A percentile compares a stretch with the other conserved stretches of the same genome.
These are phyloP conservation scores for Euptelea pleiosperma DNA, from an alignment of 164 flowering plant species.

Conservation along the genomic window DNA sequence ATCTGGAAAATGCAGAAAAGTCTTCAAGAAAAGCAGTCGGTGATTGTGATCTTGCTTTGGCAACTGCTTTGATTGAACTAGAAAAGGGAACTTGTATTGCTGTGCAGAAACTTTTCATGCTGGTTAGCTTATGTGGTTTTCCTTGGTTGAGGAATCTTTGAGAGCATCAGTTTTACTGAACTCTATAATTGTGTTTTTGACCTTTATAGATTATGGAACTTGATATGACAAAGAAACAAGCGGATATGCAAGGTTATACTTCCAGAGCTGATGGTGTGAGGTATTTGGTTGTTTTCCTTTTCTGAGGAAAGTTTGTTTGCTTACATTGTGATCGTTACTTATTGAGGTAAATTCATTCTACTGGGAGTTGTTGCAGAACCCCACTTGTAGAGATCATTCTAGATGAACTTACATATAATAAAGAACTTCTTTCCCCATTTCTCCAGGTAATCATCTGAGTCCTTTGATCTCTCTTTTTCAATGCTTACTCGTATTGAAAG, in stretches of 20 bases:
- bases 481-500: neutral
- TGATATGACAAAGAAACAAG: constrained; percentile 59
- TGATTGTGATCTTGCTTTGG: constrained; percentile 28
- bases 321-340: constrained; percentile 4
- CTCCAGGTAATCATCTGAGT: constrained; percentile 50
- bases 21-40: constrained; percentile 15
- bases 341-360: constrained; percentile 1
- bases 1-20: constrained; percentile 16
- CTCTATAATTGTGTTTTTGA: neutral
- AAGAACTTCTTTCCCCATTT: constrained; percentile 49
- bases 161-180: neutral
- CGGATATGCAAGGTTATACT: constrained; percentile 49
- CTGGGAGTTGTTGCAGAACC: constrained; percentile 46
- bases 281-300: constrained; percentile 31
- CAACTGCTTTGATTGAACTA: constrained; percentile 44
- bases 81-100: constrained; percentile 37
- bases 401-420: constrained; percentile 70
- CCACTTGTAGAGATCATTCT: constrained; percentile 65
- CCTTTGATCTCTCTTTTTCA: neutral
- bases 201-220: constrained; percentile 68
- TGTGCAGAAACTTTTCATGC: constrained; percentile 46
- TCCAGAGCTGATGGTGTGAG: constrained; percentile 80
- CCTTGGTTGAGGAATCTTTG: neutral
- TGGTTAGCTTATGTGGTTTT: constrained; percentile 38
- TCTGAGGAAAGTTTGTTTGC: neutral